Evolutionary conservation across 805 yeast species (phyloP).

Genomic region (Blastobotrys muscicola): DNA sequence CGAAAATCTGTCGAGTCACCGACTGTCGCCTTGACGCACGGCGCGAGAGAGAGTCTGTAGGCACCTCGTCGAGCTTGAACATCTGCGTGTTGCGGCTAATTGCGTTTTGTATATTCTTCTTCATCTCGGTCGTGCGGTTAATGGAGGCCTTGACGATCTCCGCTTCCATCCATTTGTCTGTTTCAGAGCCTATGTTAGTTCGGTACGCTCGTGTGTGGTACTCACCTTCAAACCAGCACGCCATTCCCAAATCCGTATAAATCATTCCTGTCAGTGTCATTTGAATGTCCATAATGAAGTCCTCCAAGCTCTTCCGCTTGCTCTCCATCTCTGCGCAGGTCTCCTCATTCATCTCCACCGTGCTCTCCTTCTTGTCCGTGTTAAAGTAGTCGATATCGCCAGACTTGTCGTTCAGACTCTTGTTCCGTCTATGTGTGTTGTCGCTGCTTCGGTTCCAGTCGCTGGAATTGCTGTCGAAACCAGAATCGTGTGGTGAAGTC

Average conservation of each 20-base stretch:
- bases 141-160: conserved; percentile 12
- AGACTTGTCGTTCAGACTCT: conserved; percentile 12
- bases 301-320: conserved; percentile 13
- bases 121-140: conserved; percentile 8
- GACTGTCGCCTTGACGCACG: not conserved
- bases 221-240: conserved; percentile 18
- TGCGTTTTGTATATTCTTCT: conserved; percentile 6
- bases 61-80: conserved; percentile 6
- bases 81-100: conserved; percentile 6
- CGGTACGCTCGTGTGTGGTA: not conserved
- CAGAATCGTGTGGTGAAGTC: conserved; percentile 4
- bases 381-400: not conserved
- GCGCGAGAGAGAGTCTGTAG: not conserved
- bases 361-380: not conserved
- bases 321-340: conserved; percentile 5
- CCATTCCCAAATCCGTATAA: conserved; percentile 25
- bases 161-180: conserved; percentile 24
- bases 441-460: not conserved
- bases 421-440: conserved; percentile 11
- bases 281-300: conserved; percentile 14
- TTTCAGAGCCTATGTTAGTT: conserved; percentile 21
- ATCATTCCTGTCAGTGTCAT: conserved; percentile 20
- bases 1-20: not conserved
- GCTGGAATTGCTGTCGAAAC: conserved; percentile 3
- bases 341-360: not conserved